Evolutionary conservation across 768 basidiomycete species (phyloP), one percentile per base, ranked within the genome.

Genomic region (Russula ochroleuca): DNA sequence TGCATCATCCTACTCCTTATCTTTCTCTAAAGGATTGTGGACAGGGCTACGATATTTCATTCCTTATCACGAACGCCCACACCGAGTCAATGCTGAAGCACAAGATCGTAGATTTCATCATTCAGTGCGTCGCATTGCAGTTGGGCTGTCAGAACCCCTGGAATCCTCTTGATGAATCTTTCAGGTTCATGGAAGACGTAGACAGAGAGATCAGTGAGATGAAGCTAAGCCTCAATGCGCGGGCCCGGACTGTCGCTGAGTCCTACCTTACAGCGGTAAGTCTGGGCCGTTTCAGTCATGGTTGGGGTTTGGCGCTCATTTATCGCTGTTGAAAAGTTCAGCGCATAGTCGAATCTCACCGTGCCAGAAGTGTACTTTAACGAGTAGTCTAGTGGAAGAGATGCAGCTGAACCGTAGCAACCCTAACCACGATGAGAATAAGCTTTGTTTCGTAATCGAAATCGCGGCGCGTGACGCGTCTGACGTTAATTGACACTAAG

Each of bases 181-280:
- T 15, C 67, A 94, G 92, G 73, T 94, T 98, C 74, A 98, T 98
- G 95, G 94, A 98, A 72, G 97, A 98, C 70, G 97, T 99, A 1
- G 97, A 99, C 76, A 94, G 92, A 76, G 97, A 99, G 77, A 98
- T 99, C 72, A 97, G 94, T 64, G 97, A 98, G 76, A 98, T 98
- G 92, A 98, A 98, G 74, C 85, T 99, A 15, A 93, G 89, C 70
- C 80, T 98, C 66, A 99, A 98, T 72, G 94, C 94, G 21, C 84
- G 97, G 60, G 94, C 96, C 1, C 91, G 97, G 74, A 98, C 90
- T 60, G 96, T 98, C 31, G 97, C 97, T 43, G 97, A 98, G 76
- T 94, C 93, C 14, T 98, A 98, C 76, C 79, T 98, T 70, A 85
- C 85, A 62, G 89, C 91, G n/a, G 94, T 94, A 74, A 73, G 93